phyloP scores from a whole-genome alignment of 2,329 filamentous ascomycete genomes.

The Penicillium sp. region DNA sequence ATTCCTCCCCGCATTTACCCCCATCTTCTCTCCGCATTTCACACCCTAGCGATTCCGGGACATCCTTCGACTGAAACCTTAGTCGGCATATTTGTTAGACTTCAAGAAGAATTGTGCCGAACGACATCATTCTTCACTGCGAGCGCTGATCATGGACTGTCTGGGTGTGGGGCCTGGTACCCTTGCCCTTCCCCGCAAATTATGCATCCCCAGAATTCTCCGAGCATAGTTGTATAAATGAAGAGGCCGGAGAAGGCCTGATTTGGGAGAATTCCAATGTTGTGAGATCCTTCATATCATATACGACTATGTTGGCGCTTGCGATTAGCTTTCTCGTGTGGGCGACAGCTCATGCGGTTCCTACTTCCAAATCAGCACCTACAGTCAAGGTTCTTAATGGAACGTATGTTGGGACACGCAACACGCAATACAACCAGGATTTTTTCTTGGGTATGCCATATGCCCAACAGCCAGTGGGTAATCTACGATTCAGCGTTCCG shows the following conservation, averaged over 20 bases:
- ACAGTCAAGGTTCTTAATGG: constrained; percentile 46
- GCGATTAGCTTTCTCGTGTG: constrained; percentile 13
- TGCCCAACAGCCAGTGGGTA: constrained; percentile 55
- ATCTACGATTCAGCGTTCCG: constrained; percentile 56
- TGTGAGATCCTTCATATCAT: neutral
- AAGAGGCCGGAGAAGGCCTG: neutral
- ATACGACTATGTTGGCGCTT: constrained; percentile 3
- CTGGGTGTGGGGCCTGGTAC: constrained; percentile 6
- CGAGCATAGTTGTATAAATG: neutral
- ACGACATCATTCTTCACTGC: neutral
- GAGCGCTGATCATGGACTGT: constrained; percentile 10
- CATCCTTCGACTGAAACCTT: neutral
- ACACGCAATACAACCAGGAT: constrained; percentile 48
- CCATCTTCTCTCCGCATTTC: neutral
- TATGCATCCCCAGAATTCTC: neutral
- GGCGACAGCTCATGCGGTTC: constrained; percentile 17
- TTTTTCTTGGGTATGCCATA: constrained; percentile 59
- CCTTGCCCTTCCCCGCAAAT: neutral
- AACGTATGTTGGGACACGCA: constrained; percentile 48
- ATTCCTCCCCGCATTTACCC: neutral
- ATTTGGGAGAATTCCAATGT: too few relatives aligned
- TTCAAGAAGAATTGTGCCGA: neutral
- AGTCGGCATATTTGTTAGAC: neutral
- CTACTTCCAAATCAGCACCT: constrained; percentile 25
- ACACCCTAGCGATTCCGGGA: neutral